Percentiles rank a stretch among this genome's conserved stretches.
These are phyloP conservation scores for Diaporthe eres DNA, from an alignment of 2,329 filamentous ascomycete genomes.

Conservation along the genomic window DNA sequence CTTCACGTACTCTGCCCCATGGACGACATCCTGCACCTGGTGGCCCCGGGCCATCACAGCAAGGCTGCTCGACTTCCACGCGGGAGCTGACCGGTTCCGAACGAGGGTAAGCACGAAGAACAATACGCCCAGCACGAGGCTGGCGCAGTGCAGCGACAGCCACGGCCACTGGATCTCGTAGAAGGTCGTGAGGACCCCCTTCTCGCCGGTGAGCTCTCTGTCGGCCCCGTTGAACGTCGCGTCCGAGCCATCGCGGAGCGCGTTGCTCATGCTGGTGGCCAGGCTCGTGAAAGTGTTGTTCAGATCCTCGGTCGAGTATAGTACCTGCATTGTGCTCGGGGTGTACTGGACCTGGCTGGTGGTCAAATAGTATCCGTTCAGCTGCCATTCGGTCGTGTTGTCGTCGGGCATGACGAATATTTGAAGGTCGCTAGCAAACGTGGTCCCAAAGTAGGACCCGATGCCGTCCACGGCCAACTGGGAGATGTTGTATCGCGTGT, in stretches of 20 bases:
- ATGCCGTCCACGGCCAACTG: constrained; percentile 11
- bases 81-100: not conserved
- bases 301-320: constrained; percentile 27
- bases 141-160: constrained; percentile 34
- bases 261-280: constrained; percentile 35
- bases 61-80: constrained; percentile 33
- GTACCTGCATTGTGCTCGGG: constrained; percentile 20
- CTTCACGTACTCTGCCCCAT: constrained; percentile 4
- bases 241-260: constrained; percentile 6
- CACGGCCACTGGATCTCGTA: constrained; percentile 36
- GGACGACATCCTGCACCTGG: constrained; percentile 7
- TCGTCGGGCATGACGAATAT: not conserved
- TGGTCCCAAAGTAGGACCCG: constrained; percentile 7
- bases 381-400: not conserved
- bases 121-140: constrained; percentile 2
- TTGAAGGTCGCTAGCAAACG: not conserved
- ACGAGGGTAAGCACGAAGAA: constrained; percentile 24
- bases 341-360: not conserved
- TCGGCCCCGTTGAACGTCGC: not conserved
- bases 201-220: not conserved
- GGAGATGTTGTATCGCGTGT: constrained; percentile 11
- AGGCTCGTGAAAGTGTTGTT: constrained; percentile 29
- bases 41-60: constrained; percentile 19
- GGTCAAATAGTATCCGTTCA: constrained; percentile 23
- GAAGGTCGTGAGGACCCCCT: constrained; percentile 20